Evolutionary conservation across 768 basidiomycete species (phyloP).

Genomic region (Leccinum boreale): DNA sequence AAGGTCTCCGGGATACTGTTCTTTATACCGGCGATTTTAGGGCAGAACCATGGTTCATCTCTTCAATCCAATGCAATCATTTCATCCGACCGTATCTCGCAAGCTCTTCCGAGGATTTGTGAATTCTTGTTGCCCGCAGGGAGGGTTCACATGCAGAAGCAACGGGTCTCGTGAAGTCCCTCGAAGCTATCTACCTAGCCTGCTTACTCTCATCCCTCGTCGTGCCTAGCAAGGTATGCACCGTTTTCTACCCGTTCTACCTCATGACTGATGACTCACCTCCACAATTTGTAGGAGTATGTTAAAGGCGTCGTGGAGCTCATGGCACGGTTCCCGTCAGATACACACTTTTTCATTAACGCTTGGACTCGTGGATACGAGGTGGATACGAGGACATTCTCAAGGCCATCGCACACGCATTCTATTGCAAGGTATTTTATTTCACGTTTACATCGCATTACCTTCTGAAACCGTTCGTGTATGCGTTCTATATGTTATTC

Average conservation of each 20-base stretch:
- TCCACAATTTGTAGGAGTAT: conserved; percentile 42
- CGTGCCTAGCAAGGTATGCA: conserved; percentile 58
- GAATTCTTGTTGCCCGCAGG: conserved; percentile 24
- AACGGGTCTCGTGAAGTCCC: conserved; percentile 38
- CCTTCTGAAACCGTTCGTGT: background rate
- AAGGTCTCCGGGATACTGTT: conserved; percentile 65
- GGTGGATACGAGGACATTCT: conserved; percentile 90
- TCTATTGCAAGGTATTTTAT: conserved; percentile 52
- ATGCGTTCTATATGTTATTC: background rate
- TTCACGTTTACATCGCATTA: background rate
- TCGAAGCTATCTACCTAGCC: conserved; percentile 80
- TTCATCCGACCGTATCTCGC: conserved; percentile 70
- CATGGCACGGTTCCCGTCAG: conserved; percentile 61
- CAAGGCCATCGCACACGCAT: conserved; percentile 67
- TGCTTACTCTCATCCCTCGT: conserved; percentile 49
- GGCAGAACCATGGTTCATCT: conserved; percentile 79
- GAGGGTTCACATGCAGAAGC: conserved; percentile 22
- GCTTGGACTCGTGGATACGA: conserved; percentile 98
- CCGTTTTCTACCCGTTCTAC: background rate
- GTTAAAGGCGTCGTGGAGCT: conserved; percentile 65
- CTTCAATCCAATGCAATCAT: conserved; percentile 64
- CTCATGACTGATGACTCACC: conserved; percentile 1
- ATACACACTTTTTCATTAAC: conserved; percentile 83
- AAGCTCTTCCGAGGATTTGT: conserved; percentile 18
- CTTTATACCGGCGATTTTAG: conserved; percentile 94